Base-by-base conservation (phyloP, 2,329 filamentous ascomycete genomes). In the Colletotrichum gigasporum region DNA sequence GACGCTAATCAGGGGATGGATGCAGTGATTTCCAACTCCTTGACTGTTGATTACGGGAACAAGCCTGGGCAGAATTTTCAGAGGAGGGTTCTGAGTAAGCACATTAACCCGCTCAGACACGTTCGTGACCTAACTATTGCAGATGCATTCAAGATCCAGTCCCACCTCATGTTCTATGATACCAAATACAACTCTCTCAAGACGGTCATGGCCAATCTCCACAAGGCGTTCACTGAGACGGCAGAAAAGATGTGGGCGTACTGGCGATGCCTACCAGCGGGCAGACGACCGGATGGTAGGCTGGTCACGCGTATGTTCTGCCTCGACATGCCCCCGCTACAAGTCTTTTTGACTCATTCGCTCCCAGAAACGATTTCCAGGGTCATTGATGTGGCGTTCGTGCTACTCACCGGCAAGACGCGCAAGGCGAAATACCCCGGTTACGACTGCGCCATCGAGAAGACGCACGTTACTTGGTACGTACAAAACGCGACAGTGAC, bases 141-240 rank as follows among this genome's bases (percentile, higher is more conserved):
- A 87, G 85, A 84, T 70, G 79, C 88, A 3, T 93, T 98, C 81
- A 94, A 94, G 75, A 88, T 96, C 54, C 93, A 97, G 74, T 90
- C 94, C 53, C 91, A 96, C 70, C 82, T 88, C 51, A 94, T 96
- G 89, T 91, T 93, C 74, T 90, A 92, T 70, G 93, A 96, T 75
- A 92, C 91, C 4, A 78, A 83, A 3, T 90, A 95, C 80, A 98
- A 98, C 78, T 86, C 88, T 3, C 74, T 85, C 7, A 69, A 74
- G 4, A 92, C 89, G 0, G 91, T 96, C 11, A 81, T 95, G 4
- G 76, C 79, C n/a, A 97, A 96, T 69, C 80, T 97, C 3, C 87
- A 90, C 71, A 83, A 85, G n/a, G 89, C 88, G 30, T 95, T 97
- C 71, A 71, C 82, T 16, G 93, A 96, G 75, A 89, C 91, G 6